Percentiles rank a stretch among this genome's conserved stretches.
Evolutionary conservation across 2,329 filamentous ascomycete genomes (phyloP).

Genomic region (Aspergillus hiratsukae): DNA sequence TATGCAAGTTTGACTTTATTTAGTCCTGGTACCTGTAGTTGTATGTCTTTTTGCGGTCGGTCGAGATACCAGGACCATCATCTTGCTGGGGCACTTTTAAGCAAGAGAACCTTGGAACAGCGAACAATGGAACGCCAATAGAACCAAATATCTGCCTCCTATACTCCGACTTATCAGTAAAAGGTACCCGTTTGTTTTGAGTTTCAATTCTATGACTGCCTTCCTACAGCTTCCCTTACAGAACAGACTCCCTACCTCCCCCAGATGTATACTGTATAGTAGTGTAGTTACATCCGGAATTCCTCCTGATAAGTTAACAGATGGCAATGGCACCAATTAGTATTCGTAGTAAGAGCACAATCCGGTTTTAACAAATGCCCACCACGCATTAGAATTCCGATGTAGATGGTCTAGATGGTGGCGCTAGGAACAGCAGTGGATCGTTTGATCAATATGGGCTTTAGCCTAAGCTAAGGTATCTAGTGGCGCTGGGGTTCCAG

Average conservation of each 20-base stretch:
- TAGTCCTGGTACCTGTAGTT: not conserved
- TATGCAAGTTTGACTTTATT: not conserved
- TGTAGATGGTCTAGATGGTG: conserved; percentile 10
- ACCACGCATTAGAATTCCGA: not conserved
- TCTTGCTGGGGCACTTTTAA: not conserved
- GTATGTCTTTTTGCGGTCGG: not conserved
- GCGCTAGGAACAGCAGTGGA: conserved; percentile 7
- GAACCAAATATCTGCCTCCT: not conserved
- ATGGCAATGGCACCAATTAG: not conserved
- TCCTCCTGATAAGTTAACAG: not conserved
- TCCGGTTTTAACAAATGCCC: not conserved
- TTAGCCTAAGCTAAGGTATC: not conserved
- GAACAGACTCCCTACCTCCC: not conserved
- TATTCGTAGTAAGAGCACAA: not conserved
- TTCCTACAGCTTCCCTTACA: not conserved
- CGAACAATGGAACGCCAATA: not conserved
- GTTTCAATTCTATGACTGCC: not conserved
- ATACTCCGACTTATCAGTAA: not conserved
- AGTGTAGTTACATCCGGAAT: not conserved
- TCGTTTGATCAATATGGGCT: conserved; percentile 10
- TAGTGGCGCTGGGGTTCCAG: not conserved
- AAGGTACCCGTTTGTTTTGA: not conserved
- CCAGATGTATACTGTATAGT: not conserved
- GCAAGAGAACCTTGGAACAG: not conserved
- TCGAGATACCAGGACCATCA: not conserved